Base-by-base conservation (phyloP, 805 yeast species). In the Limtongia smithiae region DNA sequence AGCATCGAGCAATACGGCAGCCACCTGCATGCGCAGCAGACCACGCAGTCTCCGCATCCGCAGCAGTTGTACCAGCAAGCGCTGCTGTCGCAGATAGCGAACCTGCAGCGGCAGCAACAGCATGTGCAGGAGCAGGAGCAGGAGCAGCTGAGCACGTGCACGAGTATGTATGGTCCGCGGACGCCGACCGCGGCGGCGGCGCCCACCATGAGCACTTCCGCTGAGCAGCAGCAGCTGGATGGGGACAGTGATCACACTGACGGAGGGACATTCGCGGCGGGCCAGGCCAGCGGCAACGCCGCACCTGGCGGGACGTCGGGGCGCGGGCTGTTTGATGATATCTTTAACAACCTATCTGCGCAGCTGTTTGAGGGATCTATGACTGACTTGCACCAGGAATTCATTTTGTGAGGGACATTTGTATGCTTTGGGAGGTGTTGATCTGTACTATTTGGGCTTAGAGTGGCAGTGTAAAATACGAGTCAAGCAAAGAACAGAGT, bases 291-390 rank as follows among this genome's bases (percentile, higher is more conserved):
- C 15, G 28, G 12, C 20, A 20, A 15, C 4, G 21, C 15, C 33
- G 33, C 27, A n/a, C 18, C 18, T 18, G 40, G 31, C 21, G 42
- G 33, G 15, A 35, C 18, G 18, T 35, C 15, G 17, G 37, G 32
- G 6, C 27, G 33, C 33, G 43, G 42, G 30, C 18, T 42, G 37
- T 42, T 52, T 22, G 54, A 52, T 25, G 54, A 52, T 20, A 41
- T 52, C 21, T 52, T 52, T 21, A 40, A 28, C 18, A 44, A 34
- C 25, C 17, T 52, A 22, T 32, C 47, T 1, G 42, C 41, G 25
- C 41, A 42, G 30, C 41, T 52, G 18, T 52, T 52, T 43, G 57
- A 52, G 4, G 54, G 51, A n/a, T 21, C 46, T 12, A 20, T 33
- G 8, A 48, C 34, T 12, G 27, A 36, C 32, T 37, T 44, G 11